Percentiles rank a stretch among this genome's conserved stretches.
Evolutionary conservation across 495 filamentous ascomycete genomes (phyloP).

Genomic region (Pseudevernia furfuracea): DNA sequence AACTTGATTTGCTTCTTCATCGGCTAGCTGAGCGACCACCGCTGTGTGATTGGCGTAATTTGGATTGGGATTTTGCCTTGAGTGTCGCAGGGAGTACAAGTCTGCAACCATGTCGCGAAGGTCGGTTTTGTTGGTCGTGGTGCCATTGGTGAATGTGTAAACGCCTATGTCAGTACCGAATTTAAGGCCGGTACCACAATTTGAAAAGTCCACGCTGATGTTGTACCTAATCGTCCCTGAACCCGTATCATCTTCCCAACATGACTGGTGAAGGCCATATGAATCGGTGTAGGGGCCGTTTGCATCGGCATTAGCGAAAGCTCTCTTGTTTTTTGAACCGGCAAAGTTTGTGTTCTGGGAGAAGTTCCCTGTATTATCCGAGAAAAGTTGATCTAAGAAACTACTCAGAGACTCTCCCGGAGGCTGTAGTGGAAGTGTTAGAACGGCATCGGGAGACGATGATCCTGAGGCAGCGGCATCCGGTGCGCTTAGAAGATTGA

Average conservation of each 20-base stretch:
- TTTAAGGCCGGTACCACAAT: conserved; percentile 6
- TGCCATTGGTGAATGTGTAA: conserved; percentile 17
- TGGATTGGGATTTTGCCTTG: conserved; percentile 1
- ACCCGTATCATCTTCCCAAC: conserved; percentile 6
- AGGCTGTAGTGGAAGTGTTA: neutral
- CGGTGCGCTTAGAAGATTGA: neutral
- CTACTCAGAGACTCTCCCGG: neutral
- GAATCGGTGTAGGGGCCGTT: neutral
- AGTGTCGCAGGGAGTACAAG: conserved; percentile 10
- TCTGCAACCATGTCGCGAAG: conserved; percentile 12
- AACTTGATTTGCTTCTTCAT: conserved; percentile 9
- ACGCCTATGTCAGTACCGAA: conserved; percentile 7
- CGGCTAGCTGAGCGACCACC: conserved; percentile 3
- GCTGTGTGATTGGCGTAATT: conserved; percentile 17
- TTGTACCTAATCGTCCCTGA: conserved; percentile 9
- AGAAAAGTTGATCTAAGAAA: neutral
- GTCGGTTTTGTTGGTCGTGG: conserved; percentile 8
- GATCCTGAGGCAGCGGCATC: neutral
- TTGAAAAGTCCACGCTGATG: conserved; percentile 15
- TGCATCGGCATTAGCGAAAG: neutral
- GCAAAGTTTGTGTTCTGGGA: neutral
- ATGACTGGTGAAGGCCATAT: conserved; percentile 12
- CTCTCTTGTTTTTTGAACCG: neutral
- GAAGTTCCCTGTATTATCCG: neutral
- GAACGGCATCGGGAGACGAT: neutral